Conservation (phyloP, 164 flowering plant genomes). For the Echeveria elegans region DNA sequence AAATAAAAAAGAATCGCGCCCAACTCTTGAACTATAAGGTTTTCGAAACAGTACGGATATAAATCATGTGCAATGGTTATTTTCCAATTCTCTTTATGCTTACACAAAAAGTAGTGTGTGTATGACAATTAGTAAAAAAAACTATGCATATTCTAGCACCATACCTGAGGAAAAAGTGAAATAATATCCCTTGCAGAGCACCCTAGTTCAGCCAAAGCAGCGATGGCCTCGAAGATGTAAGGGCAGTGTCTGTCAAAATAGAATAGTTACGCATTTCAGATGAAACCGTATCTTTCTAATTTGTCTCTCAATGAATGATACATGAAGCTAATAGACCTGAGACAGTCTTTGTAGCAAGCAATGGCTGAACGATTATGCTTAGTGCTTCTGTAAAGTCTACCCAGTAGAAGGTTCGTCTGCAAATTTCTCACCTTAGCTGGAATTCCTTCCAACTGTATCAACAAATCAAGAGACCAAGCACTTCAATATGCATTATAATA, state of each 20-base stretch:
- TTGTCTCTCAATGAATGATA: background rate
- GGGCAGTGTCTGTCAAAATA: conserved; percentile 67
- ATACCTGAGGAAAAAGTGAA: conserved; percentile 84
- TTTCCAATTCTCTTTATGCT: background rate
- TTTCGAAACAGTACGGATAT: background rate
- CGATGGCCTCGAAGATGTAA: conserved; percentile 72
- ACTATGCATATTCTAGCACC: background rate
- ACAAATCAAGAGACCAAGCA: background rate
- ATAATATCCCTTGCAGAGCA: conserved; percentile 76
- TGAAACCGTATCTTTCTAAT: background rate
- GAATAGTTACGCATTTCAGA: conserved; percentile 8
- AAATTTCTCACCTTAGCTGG: conserved; percentile 79
- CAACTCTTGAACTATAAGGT: background rate
- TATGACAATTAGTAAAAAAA: background rate
- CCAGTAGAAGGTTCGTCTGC: conserved; percentile 78
- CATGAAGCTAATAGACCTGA: conserved; percentile 46
- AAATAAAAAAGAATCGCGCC: background rate
- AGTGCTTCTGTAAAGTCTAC: conserved; percentile 70
- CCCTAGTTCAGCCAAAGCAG: conserved; percentile 83
- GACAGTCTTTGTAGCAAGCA: conserved; percentile 77
- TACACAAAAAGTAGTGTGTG: background rate
- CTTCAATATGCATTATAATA: no score
- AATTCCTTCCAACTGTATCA: conserved; percentile 79
- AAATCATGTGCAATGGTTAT: background rate
- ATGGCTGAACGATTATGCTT: conserved; percentile 67